Base-by-base conservation (phyloP, 129 eudicot species). In the Lonicera japonica region DNA sequence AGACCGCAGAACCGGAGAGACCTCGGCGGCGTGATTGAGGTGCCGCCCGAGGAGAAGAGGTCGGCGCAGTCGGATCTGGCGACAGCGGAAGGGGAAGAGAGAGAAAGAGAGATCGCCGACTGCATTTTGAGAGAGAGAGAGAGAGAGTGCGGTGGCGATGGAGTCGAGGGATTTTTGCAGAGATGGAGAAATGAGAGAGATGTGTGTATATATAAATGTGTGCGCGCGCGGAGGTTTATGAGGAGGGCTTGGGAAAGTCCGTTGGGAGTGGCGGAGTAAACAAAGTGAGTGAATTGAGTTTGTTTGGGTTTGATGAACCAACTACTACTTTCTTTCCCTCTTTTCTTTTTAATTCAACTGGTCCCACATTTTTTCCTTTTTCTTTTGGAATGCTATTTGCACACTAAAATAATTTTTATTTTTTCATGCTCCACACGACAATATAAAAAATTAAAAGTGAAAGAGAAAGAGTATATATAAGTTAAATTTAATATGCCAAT, bases 1-100 rank as follows among this genome's bases (percentile, higher is more conserved):
- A 92, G 80, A 3, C 99, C 99, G 68, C 99, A 88, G 59, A 88
- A 92, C 11, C 99, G 82, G 65, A 88, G 87, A 6, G 84, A 77
- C 38, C 72, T 64, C 25, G 78, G 74, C 57, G 81, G 54, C 54
- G 17, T 23, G 16, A 46, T 52, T 21, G 75, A 73, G 58, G 63
- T 20, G 61, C 61, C 38, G 64, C 61, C 43, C 4, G 36, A 6
- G 36, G 6, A 29, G 36, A 29, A 6, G 36, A 1, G 4, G 58
- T 61, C 17, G 54, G 73, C 14, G 72, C 36, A 29, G 29, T 56
- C 46, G 77, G 86, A 78, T 78, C 86, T 66, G 56, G 78, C 65
- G 54, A 66, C 17, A 50, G 84, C 65, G 41, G 83, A 77, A 24
- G 79, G 74, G 7, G 85, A 75, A 22, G 91, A 79, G 39, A 79